Evolutionary conservation across 2,329 filamentous ascomycete species (phyloP).

Genomic region (Myotisia sp.): DNA sequence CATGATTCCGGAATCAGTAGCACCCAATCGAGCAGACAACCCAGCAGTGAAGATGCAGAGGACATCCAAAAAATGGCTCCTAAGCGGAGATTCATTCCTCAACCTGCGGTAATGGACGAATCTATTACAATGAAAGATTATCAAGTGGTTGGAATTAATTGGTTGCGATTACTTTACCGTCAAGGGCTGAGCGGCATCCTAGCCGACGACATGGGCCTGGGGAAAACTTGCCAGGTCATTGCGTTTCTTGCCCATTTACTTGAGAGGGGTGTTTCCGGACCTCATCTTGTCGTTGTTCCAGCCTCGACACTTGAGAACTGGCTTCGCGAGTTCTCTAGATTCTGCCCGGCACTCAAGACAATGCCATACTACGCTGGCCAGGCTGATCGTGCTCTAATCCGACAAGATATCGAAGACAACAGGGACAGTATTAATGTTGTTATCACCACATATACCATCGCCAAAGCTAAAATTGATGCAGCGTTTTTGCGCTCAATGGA

Average conservation of each 20-base stretch:
- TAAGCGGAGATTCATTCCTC: constrained; percentile 39
- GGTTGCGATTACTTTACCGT: constrained; percentile 72
- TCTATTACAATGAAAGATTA: constrained; percentile 77
- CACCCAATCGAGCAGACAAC: constrained; percentile 39
- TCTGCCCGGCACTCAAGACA: constrained; percentile 63
- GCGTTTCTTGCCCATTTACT: constrained; percentile 75
- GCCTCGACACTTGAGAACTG: constrained; percentile 92
- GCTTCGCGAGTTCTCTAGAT: constrained; percentile 76
- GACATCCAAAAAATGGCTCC: constrained; percentile 23
- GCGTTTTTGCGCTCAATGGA: constrained; percentile 47
- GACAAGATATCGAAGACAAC: constrained; percentile 50
- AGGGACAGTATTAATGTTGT: constrained; percentile 53
- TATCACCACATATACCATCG: constrained; percentile 58
- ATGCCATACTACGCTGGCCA: constrained; percentile 59
- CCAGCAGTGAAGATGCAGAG: constrained; percentile 35
- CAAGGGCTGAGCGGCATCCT: constrained; percentile 75
- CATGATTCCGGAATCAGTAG: constrained; percentile 57
- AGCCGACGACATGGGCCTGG: constrained; percentile 89
- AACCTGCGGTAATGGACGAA: constrained; percentile 65
- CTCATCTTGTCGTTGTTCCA: constrained; percentile 75
- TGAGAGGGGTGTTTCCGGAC: constrained; percentile 53
- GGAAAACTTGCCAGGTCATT: constrained; percentile 95
- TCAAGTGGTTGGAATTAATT: constrained; percentile 87
- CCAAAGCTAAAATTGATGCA: constrained; percentile 46
- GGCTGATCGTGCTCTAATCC: constrained; percentile 52